These are phyloP conservation scores for Haplographium delicatum DNA, from an alignment of 495 filamentous ascomycete species.

Conservation along the genomic window DNA sequence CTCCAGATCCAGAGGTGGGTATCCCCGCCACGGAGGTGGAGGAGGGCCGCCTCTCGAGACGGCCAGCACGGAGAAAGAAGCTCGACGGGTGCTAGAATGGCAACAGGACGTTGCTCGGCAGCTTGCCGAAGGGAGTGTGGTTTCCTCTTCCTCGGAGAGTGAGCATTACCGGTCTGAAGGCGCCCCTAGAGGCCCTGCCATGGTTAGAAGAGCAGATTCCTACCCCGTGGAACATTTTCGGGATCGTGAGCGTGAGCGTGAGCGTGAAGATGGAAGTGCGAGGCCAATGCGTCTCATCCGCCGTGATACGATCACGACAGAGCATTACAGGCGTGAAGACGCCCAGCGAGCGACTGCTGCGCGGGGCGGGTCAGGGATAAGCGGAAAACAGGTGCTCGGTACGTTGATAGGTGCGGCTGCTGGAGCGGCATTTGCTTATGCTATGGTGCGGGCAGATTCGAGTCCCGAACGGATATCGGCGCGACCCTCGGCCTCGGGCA, in stretches of 20 bases:
- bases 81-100: constrained; percentile 44
- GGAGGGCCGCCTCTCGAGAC: background rate
- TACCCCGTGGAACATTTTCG: background rate
- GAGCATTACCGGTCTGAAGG: background rate
- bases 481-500: background rate
- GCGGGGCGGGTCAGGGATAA: constrained; percentile 6
- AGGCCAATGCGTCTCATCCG: constrained; percentile 4
- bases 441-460: constrained; percentile 41
- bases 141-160: constrained; percentile 19
- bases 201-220: constrained; percentile 24
- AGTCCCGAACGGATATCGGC: constrained; percentile 8
- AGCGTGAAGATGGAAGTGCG: too few relatives aligned
- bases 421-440: constrained; percentile 73
- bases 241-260: background rate
- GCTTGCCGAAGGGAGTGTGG: background rate
- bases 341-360: background rate
- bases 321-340: constrained; percentile 7
- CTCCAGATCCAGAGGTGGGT: background rate
- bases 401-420: constrained; percentile 71
- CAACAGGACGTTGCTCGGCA: constrained; percentile 37
- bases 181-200: too few relatives aligned
- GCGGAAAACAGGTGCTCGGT: constrained; percentile 35
- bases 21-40: background rate
- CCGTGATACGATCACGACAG: constrained; percentile 15
- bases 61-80: constrained; percentile 36